A percentile compares a stretch with the other conserved stretches of the same genome.
phyloP scores from a whole-genome alignment of 2,329 filamentous ascomycete genomes.

The Juglanconis juglandina region DNA sequence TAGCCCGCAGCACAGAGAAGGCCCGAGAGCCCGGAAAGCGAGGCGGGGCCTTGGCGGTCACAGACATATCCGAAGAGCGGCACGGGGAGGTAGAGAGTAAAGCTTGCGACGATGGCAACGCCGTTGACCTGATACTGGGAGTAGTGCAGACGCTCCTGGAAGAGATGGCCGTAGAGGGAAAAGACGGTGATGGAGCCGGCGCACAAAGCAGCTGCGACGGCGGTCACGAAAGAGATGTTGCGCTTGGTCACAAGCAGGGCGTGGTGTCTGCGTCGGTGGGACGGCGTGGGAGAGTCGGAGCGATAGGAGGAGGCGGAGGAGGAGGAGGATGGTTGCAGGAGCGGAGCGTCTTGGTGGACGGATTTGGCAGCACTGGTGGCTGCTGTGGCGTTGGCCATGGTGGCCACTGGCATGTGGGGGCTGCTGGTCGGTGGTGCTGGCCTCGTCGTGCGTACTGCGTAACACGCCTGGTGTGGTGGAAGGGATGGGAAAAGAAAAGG shows the following conservation, averaged over 20 bases:
- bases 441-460: no score
- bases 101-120: slow-evolving; percentile 79
- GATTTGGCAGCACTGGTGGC: neutral
- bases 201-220: slow-evolving; percentile 28
- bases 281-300: slow-evolving; percentile 14
- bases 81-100: slow-evolving; percentile 90
- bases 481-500: neutral
- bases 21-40: slow-evolving; percentile 70
- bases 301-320: slow-evolving; percentile 15
- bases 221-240: slow-evolving; percentile 21
- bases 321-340: slow-evolving; percentile 9
- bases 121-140: slow-evolving; percentile 89
- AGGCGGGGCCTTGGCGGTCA: slow-evolving; percentile 79
- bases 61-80: slow-evolving; percentile 86
- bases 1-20: slow-evolving; percentile 79
- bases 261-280: slow-evolving; percentile 4
- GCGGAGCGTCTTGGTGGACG: slow-evolving; percentile 1
- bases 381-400: slow-evolving; percentile 8
- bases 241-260: slow-evolving; percentile 13
- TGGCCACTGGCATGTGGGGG: neutral
- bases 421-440: no score
- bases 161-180: slow-evolving; percentile 87
- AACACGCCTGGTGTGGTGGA: no score
- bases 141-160: slow-evolving; percentile 83
- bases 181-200: slow-evolving; percentile 91